Conservation (phyloP, 306 rosid genomes). For the Fragaria nilgerrensis region DNA sequence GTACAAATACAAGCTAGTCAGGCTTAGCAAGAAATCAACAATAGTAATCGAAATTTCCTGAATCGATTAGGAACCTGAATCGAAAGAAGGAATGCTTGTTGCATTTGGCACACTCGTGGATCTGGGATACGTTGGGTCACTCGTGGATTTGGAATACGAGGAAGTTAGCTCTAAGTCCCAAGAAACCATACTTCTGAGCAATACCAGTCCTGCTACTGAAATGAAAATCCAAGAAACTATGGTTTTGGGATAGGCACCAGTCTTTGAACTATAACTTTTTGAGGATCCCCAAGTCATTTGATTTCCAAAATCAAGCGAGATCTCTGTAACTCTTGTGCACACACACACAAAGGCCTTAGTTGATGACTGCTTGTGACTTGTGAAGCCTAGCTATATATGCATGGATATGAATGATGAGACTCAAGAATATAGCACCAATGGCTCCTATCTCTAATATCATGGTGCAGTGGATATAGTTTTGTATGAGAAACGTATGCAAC, state of each 20-base stretch:
- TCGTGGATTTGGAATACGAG: background rate
- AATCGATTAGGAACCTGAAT: background rate
- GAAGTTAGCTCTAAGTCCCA: background rate
- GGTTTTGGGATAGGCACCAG: background rate
- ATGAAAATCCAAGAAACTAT: background rate
- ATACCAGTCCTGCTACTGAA: background rate
- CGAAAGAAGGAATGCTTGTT: background rate
- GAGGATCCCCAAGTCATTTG: background rate
- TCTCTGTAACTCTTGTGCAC: background rate
- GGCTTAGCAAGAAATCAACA: slow-evolving; percentile 1
- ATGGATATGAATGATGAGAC: background rate
- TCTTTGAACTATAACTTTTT: background rate
- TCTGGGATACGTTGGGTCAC: background rate
- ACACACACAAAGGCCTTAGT: background rate
- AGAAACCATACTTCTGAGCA: background rate
- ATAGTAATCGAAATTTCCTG: background rate
- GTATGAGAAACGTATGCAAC: background rate
- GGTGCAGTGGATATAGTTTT: background rate
- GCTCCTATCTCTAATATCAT: no score
- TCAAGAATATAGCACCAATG: background rate
- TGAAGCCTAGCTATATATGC: background rate
- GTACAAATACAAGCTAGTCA: slow-evolving; percentile 25
- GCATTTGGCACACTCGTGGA: background rate
- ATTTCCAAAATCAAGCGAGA: background rate
- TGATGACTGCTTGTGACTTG: background rate